Conservation (phyloP, 345 rosid genomes). For the Linum usitatissimum region DNA sequence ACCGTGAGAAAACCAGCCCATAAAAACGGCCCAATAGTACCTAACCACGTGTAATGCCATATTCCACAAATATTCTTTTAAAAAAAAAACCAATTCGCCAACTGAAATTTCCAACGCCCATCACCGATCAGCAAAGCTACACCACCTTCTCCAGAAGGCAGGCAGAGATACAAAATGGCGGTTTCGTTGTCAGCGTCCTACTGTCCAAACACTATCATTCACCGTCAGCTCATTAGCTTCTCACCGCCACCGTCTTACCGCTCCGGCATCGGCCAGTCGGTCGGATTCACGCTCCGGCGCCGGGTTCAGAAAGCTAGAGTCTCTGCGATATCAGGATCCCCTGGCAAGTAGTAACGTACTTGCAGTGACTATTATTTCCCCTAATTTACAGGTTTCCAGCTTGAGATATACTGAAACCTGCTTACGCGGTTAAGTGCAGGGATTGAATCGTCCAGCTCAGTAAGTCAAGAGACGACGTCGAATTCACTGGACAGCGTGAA, state of each 20-base stretch:
- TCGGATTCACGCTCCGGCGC: conserved; percentile 19
- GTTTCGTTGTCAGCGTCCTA: conserved; percentile 25
- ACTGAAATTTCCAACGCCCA: conserved; percentile 15
- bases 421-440: conserved; percentile 22
- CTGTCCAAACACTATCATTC: conserved; percentile 16
- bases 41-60: conserved; percentile 27
- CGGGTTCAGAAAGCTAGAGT: conserved; percentile 14
- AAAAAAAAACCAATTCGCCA: too few relatives aligned
- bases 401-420: background rate
- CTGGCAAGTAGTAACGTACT: conserved; percentile 29
- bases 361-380: background rate
- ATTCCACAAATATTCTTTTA: conserved; percentile 19
- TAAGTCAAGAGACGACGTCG: conserved; percentile 20
- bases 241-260: conserved; percentile 8
- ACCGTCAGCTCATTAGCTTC: conserved; percentile 8
- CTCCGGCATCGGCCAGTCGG: background rate
- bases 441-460: conserved; percentile 20
- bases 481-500: conserved; percentile 43
- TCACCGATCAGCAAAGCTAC: background rate
- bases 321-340: conserved; percentile 50
- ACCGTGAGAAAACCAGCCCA: too few relatives aligned
- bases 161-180: conserved; percentile 31
- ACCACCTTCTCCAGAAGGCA: background rate
- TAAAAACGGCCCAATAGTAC: too few relatives aligned
- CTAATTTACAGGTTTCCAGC: background rate